phyloP scores from a whole-genome alignment of 257 asterid species.

The Solanum medicagineum region DNA sequence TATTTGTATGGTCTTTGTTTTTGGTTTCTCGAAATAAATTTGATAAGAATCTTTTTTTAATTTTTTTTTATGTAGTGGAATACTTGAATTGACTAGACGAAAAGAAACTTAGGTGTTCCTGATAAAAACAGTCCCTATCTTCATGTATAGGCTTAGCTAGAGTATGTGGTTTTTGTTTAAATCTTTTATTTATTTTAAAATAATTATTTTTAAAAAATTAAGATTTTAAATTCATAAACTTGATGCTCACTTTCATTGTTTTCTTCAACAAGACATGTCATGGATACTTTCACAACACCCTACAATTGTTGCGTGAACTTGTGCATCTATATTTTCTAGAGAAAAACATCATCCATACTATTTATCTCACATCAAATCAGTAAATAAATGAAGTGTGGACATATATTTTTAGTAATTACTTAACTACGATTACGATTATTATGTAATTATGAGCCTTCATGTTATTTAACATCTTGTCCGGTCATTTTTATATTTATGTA shows the following conservation, averaged over 20 bases:
- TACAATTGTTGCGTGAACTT: background rate
- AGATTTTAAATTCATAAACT: background rate
- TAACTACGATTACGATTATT: background rate
- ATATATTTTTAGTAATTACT: background rate
- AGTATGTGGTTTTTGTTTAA: background rate
- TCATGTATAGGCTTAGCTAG: background rate
- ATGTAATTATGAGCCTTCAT: too few species aligned
- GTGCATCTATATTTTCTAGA: background rate
- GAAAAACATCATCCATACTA: background rate
- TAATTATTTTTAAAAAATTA: background rate
- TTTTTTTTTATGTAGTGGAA: background rate
- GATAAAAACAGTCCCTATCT: background rate
- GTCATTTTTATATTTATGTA: too few species aligned
- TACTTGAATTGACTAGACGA: background rate
- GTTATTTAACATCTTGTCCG: too few species aligned
- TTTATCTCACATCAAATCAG: background rate
- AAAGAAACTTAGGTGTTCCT: background rate
- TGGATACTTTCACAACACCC: background rate
- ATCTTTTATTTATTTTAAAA: background rate
- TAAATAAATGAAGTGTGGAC: background rate
- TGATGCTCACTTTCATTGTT: too few species aligned
- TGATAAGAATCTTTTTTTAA: background rate
- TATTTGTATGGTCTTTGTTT: background rate
- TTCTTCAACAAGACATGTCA: too few species aligned
- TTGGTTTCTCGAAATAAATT: background rate